These are phyloP conservation scores for Ampelomyces quisqualis DNA, from an alignment of 2,329 filamentous ascomycete genomes.

Conservation along the genomic window DNA sequence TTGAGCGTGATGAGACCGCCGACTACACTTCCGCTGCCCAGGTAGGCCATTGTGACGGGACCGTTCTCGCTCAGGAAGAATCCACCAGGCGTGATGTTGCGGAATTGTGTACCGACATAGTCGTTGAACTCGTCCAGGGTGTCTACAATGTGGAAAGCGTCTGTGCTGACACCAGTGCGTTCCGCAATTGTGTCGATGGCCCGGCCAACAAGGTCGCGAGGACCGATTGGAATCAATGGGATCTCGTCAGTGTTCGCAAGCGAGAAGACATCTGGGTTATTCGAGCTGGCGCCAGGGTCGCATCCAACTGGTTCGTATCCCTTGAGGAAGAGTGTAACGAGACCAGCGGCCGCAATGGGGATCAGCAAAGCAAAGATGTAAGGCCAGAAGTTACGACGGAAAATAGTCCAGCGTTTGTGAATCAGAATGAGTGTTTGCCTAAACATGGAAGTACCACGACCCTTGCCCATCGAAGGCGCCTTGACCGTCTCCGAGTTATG, in stretches of 20 bases:
- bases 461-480: conserved; percentile 59
- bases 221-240: conserved; percentile 46
- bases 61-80: conserved; percentile 69
- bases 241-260: conserved; percentile 25
- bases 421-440: conserved; percentile 75
- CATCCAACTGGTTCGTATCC: conserved; percentile 54
- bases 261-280: conserved; percentile 34
- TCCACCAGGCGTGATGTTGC: conserved; percentile 72
- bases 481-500: conserved; percentile 33
- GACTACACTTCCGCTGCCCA: conserved; percentile 64
- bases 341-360: conserved; percentile 74
- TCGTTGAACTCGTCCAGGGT: conserved; percentile 67
- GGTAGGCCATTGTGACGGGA: conserved; percentile 69
- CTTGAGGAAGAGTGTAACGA: conserved; percentile 75
- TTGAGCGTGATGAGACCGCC: conserved; percentile 78
- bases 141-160: conserved; percentile 57
- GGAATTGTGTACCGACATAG: conserved; percentile 63
- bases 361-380: conserved; percentile 73
- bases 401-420: conserved; percentile 72
- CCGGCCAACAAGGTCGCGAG: conserved; percentile 34
- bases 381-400: conserved; percentile 76
- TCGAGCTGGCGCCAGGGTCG: conserved; percentile 43
- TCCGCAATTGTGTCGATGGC: conserved; percentile 30
- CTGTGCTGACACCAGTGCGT: conserved; percentile 25
- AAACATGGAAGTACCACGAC: conserved; percentile 66